Evolutionary conservation across 2,329 filamentous ascomycete genomes (phyloP).

Genomic region (Hypoxylon sp.): DNA sequence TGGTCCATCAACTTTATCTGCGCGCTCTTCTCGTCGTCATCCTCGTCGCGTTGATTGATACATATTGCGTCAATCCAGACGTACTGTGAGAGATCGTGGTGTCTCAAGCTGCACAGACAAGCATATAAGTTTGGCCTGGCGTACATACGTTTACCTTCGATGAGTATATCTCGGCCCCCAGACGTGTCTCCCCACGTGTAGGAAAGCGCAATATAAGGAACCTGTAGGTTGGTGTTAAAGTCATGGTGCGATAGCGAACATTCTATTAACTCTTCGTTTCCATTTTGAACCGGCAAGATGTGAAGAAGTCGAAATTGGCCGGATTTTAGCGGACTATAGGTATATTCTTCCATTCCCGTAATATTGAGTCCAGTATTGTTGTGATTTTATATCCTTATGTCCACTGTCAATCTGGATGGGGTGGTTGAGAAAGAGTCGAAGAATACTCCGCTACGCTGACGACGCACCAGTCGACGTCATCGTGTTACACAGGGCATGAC

Average conservation of each 20-base stretch:
- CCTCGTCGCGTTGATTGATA: neutral
- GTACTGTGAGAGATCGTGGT: neutral
- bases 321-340: neutral
- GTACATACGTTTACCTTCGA: neutral
- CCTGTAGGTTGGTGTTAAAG: neutral
- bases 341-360: neutral
- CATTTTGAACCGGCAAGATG: neutral
- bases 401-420: neutral
- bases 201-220: neutral
- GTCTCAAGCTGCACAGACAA: neutral
- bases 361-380: neutral
- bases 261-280: neutral
- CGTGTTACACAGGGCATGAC: neutral
- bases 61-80: slow-evolving; percentile 1
- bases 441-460: neutral
- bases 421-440: neutral
- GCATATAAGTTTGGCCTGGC: neutral
- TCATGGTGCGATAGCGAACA: slow-evolving; percentile 5
- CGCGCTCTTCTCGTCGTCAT: neutral
- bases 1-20: slow-evolving; percentile 2
- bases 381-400: no score
- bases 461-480: neutral
- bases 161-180: neutral
- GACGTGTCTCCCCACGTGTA: neutral
- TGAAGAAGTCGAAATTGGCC: neutral